A percentile compares a stretch with the other conserved stretches of the same genome.
Conservation (phyloP, 2,329 filamentous ascomycete genomes). For the Ceratocystis smalleyi region DNA sequence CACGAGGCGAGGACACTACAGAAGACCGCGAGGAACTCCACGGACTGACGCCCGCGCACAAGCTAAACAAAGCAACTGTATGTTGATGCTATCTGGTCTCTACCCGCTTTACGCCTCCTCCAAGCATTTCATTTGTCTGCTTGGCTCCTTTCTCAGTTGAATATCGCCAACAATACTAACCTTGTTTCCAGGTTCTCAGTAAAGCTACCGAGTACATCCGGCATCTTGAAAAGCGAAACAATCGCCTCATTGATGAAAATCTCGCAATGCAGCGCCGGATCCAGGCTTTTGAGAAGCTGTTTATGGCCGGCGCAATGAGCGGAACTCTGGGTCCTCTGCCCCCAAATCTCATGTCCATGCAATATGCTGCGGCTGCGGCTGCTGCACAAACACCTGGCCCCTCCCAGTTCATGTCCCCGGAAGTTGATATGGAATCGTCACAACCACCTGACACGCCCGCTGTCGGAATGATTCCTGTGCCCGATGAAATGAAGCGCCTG, state of each 20-base stretch:
- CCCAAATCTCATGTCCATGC: conserved; percentile 38
- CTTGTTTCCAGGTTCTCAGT: conserved; percentile 49
- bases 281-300: conserved; percentile 60
- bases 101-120: no score
- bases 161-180: background rate
- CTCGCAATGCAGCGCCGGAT: conserved; percentile 61
- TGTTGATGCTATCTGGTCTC: background rate
- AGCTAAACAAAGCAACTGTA: conserved; percentile 92
- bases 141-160: background rate
- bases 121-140: background rate
- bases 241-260: conserved; percentile 68
- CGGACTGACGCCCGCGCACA: conserved; percentile 73
- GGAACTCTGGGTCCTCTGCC: conserved; percentile 40
- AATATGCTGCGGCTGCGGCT: conserved; percentile 26
- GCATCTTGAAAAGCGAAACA: conserved; percentile 83
- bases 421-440: conserved; percentile 31
- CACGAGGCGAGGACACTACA: conserved; percentile 49
- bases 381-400: conserved; percentile 20
- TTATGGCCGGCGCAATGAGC: conserved; percentile 59
- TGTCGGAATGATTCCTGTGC: conserved; percentile 49
- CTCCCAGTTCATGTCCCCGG: conserved; percentile 27
- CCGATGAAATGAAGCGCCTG: conserved; percentile 49
- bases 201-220: conserved; percentile 95
- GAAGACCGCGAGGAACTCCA: conserved; percentile 68
- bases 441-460: conserved; percentile 30